Conservation (phyloP, 2,329 filamentous ascomycete species). For the Basipetospora sp. region DNA sequence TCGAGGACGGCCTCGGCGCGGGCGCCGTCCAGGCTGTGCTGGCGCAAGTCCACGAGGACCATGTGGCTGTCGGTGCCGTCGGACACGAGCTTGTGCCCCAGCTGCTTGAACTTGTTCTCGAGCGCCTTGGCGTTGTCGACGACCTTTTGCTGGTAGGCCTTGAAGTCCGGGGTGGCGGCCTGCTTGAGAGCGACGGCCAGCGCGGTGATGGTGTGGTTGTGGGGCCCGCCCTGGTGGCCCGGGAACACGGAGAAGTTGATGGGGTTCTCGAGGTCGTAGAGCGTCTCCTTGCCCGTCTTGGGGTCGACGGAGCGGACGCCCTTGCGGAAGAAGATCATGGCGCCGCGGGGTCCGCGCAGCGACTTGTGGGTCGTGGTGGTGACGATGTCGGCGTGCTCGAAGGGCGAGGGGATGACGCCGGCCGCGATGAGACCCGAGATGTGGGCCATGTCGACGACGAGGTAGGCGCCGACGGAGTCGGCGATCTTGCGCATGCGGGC, state of each 20-base stretch:
- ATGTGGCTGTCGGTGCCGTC: conserved; percentile 97
- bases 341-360: conserved; percentile 86
- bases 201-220: conserved; percentile 99
- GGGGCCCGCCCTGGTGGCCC: conserved; percentile 92
- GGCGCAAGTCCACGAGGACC: conserved; percentile 85
- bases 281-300: conserved; percentile 77
- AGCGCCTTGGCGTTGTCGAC: conserved; percentile 86
- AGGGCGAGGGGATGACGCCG: conserved; percentile 84
- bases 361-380: conserved; percentile 99
- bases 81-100: conserved; percentile 87
- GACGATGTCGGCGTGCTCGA: conserved; percentile 84
- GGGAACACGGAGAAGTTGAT: conserved; percentile 99
- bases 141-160: conserved; percentile 84
- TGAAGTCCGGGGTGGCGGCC: conserved; percentile 79
- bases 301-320: conserved; percentile 78
- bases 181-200: conserved; percentile 91
- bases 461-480: conserved; percentile 83
- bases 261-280: conserved; percentile 86
- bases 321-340: conserved; percentile 99
- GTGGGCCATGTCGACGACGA: conserved; percentile 96
- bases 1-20: conserved; percentile 92
- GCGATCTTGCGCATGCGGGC: conserved; percentile 90
- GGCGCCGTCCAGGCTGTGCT: conserved; percentile 75
- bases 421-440: conserved; percentile 92
- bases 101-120: conserved; percentile 66